phyloP scores from a whole-genome alignment of 164 flowering plant species.

The Liriodendron chinense region DNA sequence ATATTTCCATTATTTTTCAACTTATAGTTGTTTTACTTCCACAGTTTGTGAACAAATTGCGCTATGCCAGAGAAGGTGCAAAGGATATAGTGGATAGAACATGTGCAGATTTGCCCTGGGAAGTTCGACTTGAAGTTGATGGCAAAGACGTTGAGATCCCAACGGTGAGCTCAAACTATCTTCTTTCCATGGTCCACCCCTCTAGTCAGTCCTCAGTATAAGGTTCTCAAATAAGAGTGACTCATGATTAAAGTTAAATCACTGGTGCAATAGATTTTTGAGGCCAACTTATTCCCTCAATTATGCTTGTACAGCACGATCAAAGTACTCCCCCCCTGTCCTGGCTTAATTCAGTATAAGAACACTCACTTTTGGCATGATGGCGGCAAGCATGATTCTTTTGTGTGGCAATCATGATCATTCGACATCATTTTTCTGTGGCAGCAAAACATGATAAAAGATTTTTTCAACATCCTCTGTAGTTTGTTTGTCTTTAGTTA shows the following conservation, averaged over 20 bases:
- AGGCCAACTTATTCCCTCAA: neutral
- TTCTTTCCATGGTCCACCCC: neutral
- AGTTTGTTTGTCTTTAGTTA: no score
- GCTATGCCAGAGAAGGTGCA: slow-evolving; percentile 83
- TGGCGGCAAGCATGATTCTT: no score
- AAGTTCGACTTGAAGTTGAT: slow-evolving; percentile 76
- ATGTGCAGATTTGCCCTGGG: slow-evolving; percentile 76
- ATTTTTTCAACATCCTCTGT: no score
- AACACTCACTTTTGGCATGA: no score
- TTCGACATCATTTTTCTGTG: no score
- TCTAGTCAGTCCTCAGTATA: no score
- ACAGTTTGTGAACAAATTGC: slow-evolving; percentile 75
- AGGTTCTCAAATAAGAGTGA: neutral
- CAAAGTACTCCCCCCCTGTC: no score
- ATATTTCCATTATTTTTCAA: neutral
- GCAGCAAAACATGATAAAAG: no score
- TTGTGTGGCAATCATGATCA: no score
- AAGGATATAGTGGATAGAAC: slow-evolving; percentile 76
- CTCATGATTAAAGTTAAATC: neutral
- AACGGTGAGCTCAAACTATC: slow-evolving; percentile 29
- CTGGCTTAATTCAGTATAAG: no score
- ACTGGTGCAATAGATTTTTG: neutral
- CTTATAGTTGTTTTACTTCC: neutral
- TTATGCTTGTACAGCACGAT: no score
- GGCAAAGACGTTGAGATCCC: slow-evolving; percentile 59